Percentiles rank a stretch among this genome's conserved stretches.
Evolutionary conservation across 345 rosid species (phyloP).

Genomic region (Litchi chinensis): DNA sequence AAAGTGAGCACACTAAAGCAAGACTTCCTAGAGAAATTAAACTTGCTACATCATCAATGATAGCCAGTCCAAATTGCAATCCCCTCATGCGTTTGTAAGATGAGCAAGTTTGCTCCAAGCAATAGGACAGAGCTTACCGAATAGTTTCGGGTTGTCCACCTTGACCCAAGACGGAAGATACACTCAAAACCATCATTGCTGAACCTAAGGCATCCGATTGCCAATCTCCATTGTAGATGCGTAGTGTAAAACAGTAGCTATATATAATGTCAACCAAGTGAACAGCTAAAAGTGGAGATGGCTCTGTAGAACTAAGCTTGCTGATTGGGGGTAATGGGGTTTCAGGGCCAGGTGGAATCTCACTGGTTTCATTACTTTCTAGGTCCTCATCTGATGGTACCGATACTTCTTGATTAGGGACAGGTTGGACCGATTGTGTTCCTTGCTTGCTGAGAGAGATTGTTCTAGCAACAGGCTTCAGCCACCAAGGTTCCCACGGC

Average conservation of each 20-base stretch:
- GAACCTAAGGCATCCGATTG: slow-evolving; percentile 70
- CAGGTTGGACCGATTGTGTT: slow-evolving; percentile 58
- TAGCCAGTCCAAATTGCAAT: slow-evolving; percentile 58
- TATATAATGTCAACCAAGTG: slow-evolving; percentile 76
- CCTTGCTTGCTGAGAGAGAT: slow-evolving; percentile 66
- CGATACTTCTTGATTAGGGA: slow-evolving; percentile 32
- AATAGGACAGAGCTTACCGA: slow-evolving; percentile 58
- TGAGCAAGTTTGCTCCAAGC: slow-evolving; percentile 86
- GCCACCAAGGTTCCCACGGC: slow-evolving; percentile 99
- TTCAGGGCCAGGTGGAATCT: slow-evolving; percentile 75
- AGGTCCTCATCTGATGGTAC: slow-evolving; percentile 21
- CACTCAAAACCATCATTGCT: slow-evolving; percentile 48
- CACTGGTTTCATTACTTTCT: slow-evolving; percentile 34
- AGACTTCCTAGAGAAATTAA: slow-evolving; percentile 57
- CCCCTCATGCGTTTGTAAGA: slow-evolving; percentile 72
- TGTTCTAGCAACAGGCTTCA: slow-evolving; percentile 61
- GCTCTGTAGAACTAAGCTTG: slow-evolving; percentile 61
- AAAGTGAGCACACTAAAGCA: slow-evolving; percentile 62
- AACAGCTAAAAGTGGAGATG: slow-evolving; percentile 71
- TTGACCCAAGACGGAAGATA: slow-evolving; percentile 74
- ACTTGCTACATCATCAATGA: slow-evolving; percentile 60
- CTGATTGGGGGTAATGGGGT: slow-evolving; percentile 50
- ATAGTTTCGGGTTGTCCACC: slow-evolving; percentile 64
- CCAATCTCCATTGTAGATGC: slow-evolving; percentile 92
- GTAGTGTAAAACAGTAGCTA: slow-evolving; percentile 78